A percentile compares a stretch with the other conserved stretches of the same genome.
These are phyloP conservation scores for Climacium dendroides DNA, from an alignment of 225 moss, liverwort and hornwort genomes.

Conservation along the genomic window DNA sequence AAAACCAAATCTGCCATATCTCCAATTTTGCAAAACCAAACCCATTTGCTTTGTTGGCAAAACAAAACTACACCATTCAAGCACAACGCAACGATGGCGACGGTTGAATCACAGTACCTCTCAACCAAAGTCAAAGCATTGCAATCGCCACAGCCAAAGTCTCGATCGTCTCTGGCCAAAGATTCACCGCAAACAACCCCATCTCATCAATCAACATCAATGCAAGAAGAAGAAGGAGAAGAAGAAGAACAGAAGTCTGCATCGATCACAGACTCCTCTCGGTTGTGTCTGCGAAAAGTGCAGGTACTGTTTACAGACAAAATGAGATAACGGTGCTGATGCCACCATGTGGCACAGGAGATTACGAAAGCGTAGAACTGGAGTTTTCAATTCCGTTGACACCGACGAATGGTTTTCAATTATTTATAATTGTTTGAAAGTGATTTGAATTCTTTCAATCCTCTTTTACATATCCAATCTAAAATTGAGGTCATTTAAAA, in stretches of 20 bases:
- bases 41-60: not conserved
- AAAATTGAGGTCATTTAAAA: not conserved
- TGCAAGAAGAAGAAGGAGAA: not conserved
- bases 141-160: not conserved
- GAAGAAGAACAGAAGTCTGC: not conserved
- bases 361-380: not conserved
- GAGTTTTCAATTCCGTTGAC: not conserved
- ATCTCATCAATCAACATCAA: not conserved
- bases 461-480: too few species aligned
- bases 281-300: not conserved
- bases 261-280: not conserved
- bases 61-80: not conserved
- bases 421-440: too few species aligned
- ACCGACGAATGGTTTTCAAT: too few species aligned
- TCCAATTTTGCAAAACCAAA: too few species aligned
- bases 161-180: not conserved
- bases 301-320: not conserved
- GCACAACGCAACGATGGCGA: not conserved
- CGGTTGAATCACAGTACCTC: not conserved
- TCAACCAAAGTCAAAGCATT: not conserved
- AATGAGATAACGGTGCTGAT: not conserved
- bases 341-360: not conserved
- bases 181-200: not conserved
- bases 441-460: too few species aligned
- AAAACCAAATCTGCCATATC: not conserved